Percentiles rank a stretch among this genome's conserved stretches.
phyloP scores from a whole-genome alignment of 805 yeast species.

The Zygosaccharomyces bisporus region DNA sequence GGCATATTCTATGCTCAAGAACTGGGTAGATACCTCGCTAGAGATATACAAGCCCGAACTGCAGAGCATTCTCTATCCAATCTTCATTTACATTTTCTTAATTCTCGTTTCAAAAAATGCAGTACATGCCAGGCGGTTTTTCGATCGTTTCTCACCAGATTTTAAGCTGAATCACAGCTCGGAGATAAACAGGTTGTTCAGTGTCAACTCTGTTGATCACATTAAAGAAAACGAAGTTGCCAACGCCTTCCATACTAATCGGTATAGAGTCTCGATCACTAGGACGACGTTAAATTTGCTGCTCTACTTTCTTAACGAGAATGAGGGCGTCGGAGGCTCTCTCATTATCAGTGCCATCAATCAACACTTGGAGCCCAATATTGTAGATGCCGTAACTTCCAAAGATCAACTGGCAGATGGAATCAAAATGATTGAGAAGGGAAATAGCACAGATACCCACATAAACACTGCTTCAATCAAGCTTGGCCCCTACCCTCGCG shows the following conservation, averaged over 20 bases:
- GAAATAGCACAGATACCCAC: constrained; percentile 31
- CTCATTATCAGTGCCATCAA: constrained; percentile 80
- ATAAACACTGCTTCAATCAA: constrained; percentile 49
- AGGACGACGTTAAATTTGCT: constrained; percentile 81
- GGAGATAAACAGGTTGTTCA: constrained; percentile 68
- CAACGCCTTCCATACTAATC: constrained; percentile 63
- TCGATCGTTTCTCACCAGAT: constrained; percentile 67
- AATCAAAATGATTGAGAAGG: constrained; percentile 32
- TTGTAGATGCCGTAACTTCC: constrained; percentile 37
- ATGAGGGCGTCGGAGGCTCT: constrained; percentile 89
- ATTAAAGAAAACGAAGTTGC: constrained; percentile 80
- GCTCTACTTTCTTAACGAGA: constrained; percentile 83
- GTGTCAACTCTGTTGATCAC: constrained; percentile 76
- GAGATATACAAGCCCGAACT: constrained; percentile 90
- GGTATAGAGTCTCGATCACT: constrained; percentile 71
- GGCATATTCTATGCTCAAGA: constrained; percentile 74
- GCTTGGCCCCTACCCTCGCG: constrained; percentile 81
- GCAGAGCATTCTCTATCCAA: constrained; percentile 77
- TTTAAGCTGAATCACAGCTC: constrained; percentile 72
- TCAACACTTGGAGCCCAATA: constrained; percentile 61
- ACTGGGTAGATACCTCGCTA: constrained; percentile 87
- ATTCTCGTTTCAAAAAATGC: constrained; percentile 68
- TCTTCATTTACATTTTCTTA: constrained; percentile 85
- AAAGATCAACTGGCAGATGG: constrained; percentile 35
- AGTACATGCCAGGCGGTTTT: constrained; percentile 66